Evolutionary conservation across 768 basidiomycete species (phyloP).

Genomic region (Paxillus involutus): DNA sequence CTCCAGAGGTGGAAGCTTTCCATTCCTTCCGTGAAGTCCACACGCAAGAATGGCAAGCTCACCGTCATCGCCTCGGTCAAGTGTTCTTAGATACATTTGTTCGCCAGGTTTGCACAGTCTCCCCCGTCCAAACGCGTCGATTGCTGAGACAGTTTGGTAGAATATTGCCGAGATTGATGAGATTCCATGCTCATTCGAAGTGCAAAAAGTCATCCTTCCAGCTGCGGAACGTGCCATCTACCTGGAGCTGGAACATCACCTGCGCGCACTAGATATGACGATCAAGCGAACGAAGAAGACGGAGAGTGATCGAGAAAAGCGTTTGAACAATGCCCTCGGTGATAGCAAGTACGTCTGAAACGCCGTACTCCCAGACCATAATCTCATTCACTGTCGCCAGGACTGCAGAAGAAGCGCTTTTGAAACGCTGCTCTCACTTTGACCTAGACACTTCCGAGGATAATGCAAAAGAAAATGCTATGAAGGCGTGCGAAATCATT

Average conservation of each 20-base stretch:
- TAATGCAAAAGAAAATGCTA: slow-evolving; percentile 67
- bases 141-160: slow-evolving; percentile 37
- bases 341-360: slow-evolving; percentile 66
- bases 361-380: not conserved
- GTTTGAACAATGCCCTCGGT: slow-evolving; percentile 84
- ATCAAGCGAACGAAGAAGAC: slow-evolving; percentile 64
- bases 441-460: slow-evolving; percentile 64
- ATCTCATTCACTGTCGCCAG: slow-evolving; percentile 36
- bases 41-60: slow-evolving; percentile 88
- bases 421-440: slow-evolving; percentile 96
- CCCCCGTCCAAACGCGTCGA: not conserved
- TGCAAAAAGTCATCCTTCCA: slow-evolving; percentile 70
- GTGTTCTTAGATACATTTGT: slow-evolving; percentile 79
- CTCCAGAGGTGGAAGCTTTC: slow-evolving; percentile 82
- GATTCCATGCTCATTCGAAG: slow-evolving; percentile 73
- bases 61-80: slow-evolving; percentile 82
- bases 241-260: slow-evolving; percentile 89
- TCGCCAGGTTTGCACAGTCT: slow-evolving; percentile 60
- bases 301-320: slow-evolving; percentile 81
- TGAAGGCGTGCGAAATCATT: slow-evolving; percentile 92
- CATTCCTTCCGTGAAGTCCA: slow-evolving; percentile 96
- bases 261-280: slow-evolving; percentile 87
- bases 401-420: slow-evolving; percentile 86
- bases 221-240: slow-evolving; percentile 95
- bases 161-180: slow-evolving; percentile 97